Evolutionary conservation across 148 eudicot species (phyloP).

Genomic region (Silene latifolia): DNA sequence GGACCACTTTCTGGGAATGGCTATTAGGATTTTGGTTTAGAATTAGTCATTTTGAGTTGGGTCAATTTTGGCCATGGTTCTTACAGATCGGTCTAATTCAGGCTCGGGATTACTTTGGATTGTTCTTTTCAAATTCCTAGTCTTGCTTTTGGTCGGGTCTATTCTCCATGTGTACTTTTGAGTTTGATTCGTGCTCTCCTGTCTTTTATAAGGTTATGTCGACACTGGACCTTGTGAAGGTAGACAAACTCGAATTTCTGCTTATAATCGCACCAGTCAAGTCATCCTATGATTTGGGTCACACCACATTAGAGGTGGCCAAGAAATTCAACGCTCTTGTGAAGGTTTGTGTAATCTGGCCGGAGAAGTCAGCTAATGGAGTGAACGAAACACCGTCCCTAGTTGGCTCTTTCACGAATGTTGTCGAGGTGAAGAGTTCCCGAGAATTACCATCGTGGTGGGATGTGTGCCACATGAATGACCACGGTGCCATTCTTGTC

Average conservation of each 20-base stretch:
- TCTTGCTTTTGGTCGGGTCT: neutral
- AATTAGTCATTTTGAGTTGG: neutral
- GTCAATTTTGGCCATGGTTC: no score
- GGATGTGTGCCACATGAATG: slow-evolving; percentile 72
- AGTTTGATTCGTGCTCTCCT: neutral
- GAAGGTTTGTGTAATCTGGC: slow-evolving; percentile 82
- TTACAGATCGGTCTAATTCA: no score
- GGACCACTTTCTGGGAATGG: neutral
- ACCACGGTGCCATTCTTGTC: slow-evolving; percentile 85
- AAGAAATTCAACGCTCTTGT: slow-evolving; percentile 45
- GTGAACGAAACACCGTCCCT: slow-evolving; percentile 5
- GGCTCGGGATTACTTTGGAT: neutral
- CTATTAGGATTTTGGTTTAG: neutral
- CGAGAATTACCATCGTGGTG: slow-evolving; percentile 65
- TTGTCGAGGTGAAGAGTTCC: slow-evolving; percentile 44
- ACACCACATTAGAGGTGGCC: slow-evolving; percentile 55
- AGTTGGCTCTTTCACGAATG: slow-evolving; percentile 44
- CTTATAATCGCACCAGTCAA: slow-evolving; percentile 68
- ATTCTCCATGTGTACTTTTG: neutral
- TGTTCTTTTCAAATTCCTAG: neutral
- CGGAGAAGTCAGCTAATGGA: slow-evolving; percentile 24
- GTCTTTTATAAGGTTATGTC: slow-evolving; percentile 9
- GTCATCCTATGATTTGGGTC: slow-evolving; percentile 67
- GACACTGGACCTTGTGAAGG: slow-evolving; percentile 69
- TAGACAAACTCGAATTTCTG: slow-evolving; percentile 64